phyloP scores from a whole-genome alignment of 1,284 basidiomycete genomes.

The Meira miltonrushii region DNA sequence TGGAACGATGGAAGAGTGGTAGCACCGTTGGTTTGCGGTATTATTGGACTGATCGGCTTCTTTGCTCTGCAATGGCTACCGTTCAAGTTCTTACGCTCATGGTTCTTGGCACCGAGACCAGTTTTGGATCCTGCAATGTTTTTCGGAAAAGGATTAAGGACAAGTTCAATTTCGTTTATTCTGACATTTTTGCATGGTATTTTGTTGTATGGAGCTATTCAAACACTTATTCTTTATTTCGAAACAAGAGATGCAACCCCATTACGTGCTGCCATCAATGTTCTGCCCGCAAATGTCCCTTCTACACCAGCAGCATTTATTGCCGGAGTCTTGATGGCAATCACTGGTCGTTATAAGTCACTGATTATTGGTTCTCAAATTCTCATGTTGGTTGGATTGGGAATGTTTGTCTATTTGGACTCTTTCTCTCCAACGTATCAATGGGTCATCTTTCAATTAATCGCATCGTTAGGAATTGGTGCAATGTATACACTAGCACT shows the following conservation, averaged over 20 bases:
- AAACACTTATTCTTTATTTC: slow-evolving; percentile 54
- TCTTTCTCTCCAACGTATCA: slow-evolving; percentile 46
- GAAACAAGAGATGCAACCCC: slow-evolving; percentile 57
- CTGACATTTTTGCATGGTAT: slow-evolving; percentile 50
- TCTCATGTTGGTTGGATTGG: slow-evolving; percentile 34
- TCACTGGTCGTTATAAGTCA: slow-evolving; percentile 41
- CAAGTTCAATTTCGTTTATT: slow-evolving; percentile 39
- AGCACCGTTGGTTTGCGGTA: slow-evolving; percentile 48
- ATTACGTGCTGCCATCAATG: slow-evolving; percentile 55
- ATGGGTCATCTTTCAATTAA: slow-evolving; percentile 52
- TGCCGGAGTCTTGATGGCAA: slow-evolving; percentile 33
- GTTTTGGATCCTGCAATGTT: slow-evolving; percentile 48
- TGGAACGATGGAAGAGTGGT: slow-evolving; percentile 50
- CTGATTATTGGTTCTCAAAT: slow-evolving; percentile 52
- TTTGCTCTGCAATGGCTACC: slow-evolving; percentile 25
- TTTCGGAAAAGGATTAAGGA: slow-evolving; percentile 27
- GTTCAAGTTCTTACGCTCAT: slow-evolving; percentile 12
- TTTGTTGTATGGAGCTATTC: slow-evolving; percentile 36
- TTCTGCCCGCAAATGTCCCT: slow-evolving; percentile 50
- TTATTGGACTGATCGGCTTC: slow-evolving; percentile 45
- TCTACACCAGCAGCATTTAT: slow-evolving; percentile 28
- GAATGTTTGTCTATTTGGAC: slow-evolving; percentile 52
- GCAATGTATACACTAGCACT: slow-evolving; percentile 30
- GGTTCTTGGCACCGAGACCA: slow-evolving; percentile 29
- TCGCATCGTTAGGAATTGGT: slow-evolving; percentile 30